phyloP scores from a whole-genome alignment of 345 rosid genomes.

The Mallotus nudiflorus region DNA sequence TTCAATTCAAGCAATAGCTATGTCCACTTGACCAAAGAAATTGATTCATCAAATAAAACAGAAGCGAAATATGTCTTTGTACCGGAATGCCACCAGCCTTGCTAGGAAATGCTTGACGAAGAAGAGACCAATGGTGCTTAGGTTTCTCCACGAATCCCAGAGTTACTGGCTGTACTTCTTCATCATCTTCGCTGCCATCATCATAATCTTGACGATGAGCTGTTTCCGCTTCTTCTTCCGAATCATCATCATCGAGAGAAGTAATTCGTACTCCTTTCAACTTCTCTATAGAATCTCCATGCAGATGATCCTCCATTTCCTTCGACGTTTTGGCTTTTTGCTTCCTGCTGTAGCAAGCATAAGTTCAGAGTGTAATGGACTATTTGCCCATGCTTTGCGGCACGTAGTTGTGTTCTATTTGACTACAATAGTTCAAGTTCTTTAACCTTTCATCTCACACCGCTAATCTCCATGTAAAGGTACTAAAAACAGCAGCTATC shows the following conservation, averaged over 20 bases:
- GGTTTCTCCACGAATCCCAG: slow-evolving; percentile 80
- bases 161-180: slow-evolving; percentile 53
- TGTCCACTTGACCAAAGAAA: too few relatives aligned
- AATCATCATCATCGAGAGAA: slow-evolving; percentile 41
- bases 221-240: slow-evolving; percentile 25
- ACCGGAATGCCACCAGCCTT: slow-evolving; percentile 92
- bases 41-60: too few relatives aligned
- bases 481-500: too few relatives aligned
- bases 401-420: too few relatives aligned
- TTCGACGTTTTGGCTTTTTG: not conserved
- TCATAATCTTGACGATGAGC: slow-evolving; percentile 49
- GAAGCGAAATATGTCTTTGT: not conserved
- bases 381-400: too few relatives aligned
- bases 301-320: slow-evolving; percentile 16
- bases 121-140: slow-evolving; percentile 52
- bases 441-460: too few relatives aligned
- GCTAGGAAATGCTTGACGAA: slow-evolving; percentile 79
- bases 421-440: too few relatives aligned
- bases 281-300: slow-evolving; percentile 48
- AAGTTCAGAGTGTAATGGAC: too few relatives aligned
- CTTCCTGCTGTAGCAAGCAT: too few relatives aligned
- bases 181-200: slow-evolving; percentile 59
- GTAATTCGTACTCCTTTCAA: slow-evolving; percentile 60
- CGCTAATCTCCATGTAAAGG: too few relatives aligned
- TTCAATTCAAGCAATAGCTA: slow-evolving; percentile 6